Evolutionary conservation across 345 rosid species (phyloP).

Genomic region (Linum usitatissimum): DNA sequence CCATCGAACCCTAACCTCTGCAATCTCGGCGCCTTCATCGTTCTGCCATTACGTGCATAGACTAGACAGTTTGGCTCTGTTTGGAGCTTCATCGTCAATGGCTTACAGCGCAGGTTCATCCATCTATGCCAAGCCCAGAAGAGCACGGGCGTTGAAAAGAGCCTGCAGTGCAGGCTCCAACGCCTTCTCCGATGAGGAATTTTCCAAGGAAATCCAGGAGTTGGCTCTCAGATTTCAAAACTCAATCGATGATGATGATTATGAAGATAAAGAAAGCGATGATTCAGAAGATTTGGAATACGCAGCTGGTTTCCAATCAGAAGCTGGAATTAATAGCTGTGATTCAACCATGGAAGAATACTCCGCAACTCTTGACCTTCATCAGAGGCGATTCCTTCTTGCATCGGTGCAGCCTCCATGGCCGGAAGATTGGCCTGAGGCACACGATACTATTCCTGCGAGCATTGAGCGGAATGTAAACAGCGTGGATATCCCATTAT

Average conservation of each 20-base stretch:
- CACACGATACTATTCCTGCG: conserved; percentile 27
- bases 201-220: conserved; percentile 48
- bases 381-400: conserved; percentile 6
- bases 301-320: conserved; percentile 11
- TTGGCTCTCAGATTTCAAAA: conserved; percentile 44
- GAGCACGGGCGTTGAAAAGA: conserved; percentile 24
- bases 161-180: conserved; percentile 49
- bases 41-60: conserved; percentile 28
- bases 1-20: conserved; percentile 49
- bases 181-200: conserved; percentile 64
- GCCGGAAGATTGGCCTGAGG: conserved; percentile 18
- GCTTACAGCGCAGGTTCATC: conserved; percentile 38
- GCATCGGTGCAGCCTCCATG: conserved; percentile 22
- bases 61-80: conserved; percentile 36
- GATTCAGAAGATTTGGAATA: conserved; percentile 9
- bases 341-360: not conserved
- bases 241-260: conserved; percentile 25
- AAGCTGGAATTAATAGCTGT: not conserved
- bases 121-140: conserved; percentile 23
- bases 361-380: not conserved
- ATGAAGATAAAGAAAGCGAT: not conserved
- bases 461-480: conserved; percentile 77
- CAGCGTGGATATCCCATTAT: conserved; percentile 69
- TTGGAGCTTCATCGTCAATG: conserved; percentile 28
- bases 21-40: conserved; percentile 51